Base-by-base conservation (phyloP, 2,329 filamentous ascomycete genomes). In the Colletotrichum karsti region DNA sequence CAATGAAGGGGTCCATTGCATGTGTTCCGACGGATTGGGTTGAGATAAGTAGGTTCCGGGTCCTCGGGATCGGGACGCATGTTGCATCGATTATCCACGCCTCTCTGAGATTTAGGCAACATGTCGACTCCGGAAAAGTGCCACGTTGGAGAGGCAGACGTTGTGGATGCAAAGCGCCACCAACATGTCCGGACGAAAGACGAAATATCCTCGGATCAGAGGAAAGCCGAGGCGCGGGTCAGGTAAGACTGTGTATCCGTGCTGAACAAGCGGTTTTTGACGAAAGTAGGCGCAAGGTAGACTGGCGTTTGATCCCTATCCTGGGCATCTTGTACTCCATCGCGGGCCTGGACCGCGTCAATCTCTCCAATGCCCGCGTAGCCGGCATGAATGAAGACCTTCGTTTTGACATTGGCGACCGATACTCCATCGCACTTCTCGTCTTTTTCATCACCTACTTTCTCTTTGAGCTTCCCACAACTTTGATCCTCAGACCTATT, bases 251-350 rank as follows among this genome's bases (percentile, higher is more conserved):
- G 5, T n/a, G 3, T 3, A 7, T 50, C 0, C 9, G 20, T 4
- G 5, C 10, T n/a, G 33, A 5, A 0, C 28, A 15, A 13, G 0
- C 5, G 13, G 9, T 2, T 9, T 24, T 9, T 5, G 73, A 3
- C 5, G 5, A 4, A 20, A 3, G 8, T 1, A 54, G 68, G 22
- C 69, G 65, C 35, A 62, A 70, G 9, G 70, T 79, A 24, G 81
- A 82, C 69, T 65, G 75, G 50, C 76, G 80, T 22, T 74, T 82
- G 1, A 76, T 82, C 4, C 79, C 80, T 4, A 80, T 79, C 12
- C 74, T 81, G 4, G 71, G 58, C 15, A 28, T 57, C 33, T 62
- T 72, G 48, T 72, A 71, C 35, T 66, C 59, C 28, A 69, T 72
- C 39, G 70, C 69, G 6, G 67, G 72, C 12, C 57, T 70, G 5